Evolutionary conservation across 352 stramenopile species (phyloP).

Genomic region (Phytophthora kernoviae): DNA sequence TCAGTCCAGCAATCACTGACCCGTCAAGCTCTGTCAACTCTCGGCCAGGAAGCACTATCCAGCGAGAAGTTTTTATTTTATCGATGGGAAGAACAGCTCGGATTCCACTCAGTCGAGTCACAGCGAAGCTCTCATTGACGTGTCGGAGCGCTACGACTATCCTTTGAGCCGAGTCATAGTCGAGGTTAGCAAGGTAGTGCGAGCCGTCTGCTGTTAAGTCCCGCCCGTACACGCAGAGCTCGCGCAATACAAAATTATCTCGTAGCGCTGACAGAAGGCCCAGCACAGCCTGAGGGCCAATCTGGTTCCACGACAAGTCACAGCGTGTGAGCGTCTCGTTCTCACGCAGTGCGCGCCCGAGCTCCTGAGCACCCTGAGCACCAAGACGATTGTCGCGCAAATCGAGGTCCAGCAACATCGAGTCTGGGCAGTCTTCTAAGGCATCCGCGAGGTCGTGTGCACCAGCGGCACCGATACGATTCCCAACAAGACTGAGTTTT

Average conservation of each 20-base stretch:
- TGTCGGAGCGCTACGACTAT: constrained; percentile 55
- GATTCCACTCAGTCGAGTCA: constrained; percentile 45
- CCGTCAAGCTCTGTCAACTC: constrained; percentile 65
- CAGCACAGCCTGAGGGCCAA: constrained; percentile 50
- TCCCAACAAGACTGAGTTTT: constrained; percentile 53
- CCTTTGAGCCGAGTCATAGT: constrained; percentile 52
- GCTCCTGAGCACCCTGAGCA: constrained; percentile 37
- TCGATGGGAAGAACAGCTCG: constrained; percentile 55
- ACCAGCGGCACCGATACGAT: constrained; percentile 55
- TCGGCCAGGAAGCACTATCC: constrained; percentile 43
- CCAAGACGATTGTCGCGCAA: constrained; percentile 63
- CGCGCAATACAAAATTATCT: constrained; percentile 65
- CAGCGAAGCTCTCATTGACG: constrained; percentile 56
- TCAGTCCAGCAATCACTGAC: constrained; percentile 59
- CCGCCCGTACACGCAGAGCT: constrained; percentile 52
- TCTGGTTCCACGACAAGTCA: constrained; percentile 71
- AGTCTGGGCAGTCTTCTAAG: constrained; percentile 66
- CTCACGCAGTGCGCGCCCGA: constrained; percentile 56
- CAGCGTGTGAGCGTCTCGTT: constrained; percentile 77
- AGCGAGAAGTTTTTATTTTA: constrained; percentile 69
- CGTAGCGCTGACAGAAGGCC: constrained; percentile 44
- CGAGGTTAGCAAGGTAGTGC: constrained; percentile 56
- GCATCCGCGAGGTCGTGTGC: constrained; percentile 57
- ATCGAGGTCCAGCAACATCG: constrained; percentile 60
- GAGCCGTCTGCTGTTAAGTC: constrained; percentile 53